Conservation (phyloP, 176 grass and related monocot species). For the Musa beccarii region DNA sequence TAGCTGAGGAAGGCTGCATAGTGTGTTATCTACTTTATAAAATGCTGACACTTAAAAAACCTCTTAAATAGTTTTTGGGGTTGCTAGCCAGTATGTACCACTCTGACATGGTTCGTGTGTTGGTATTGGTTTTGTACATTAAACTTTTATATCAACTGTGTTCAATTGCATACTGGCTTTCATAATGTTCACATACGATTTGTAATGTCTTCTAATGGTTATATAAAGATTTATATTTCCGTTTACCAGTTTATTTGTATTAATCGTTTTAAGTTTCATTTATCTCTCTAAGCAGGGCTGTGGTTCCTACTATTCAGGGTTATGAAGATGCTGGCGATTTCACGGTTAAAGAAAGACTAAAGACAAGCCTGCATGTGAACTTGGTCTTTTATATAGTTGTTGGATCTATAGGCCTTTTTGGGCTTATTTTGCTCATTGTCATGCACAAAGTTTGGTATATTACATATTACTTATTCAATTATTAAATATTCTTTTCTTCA, state of each 20-base stretch:
- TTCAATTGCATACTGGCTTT: not conserved
- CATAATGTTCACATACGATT: not conserved
- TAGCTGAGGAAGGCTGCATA: too few species aligned
- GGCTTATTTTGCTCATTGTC: slow-evolving; percentile 80
- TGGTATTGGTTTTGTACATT: too few species aligned
- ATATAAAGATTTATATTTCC: not conserved
- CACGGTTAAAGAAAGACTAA: slow-evolving; percentile 95
- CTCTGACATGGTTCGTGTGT: too few species aligned
- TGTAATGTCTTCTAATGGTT: not conserved
- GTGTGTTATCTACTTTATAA: too few species aligned
- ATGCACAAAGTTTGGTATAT: slow-evolving; percentile 77
- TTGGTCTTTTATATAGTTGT: slow-evolving; percentile 92
- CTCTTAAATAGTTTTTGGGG: too few species aligned
- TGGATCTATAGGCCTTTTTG: slow-evolving; percentile 87
- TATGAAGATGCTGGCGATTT: slow-evolving; percentile 99
- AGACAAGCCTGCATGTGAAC: slow-evolving; percentile 90
- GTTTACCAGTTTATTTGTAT: not conserved
- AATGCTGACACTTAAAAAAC: too few species aligned
- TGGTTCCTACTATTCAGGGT: slow-evolving; percentile 94
- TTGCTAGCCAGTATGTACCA: too few species aligned
- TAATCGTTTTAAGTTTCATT: slow-evolving; percentile 19
- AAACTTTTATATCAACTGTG: too few species aligned
- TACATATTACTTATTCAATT: slow-evolving; percentile 27
- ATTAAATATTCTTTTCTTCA: not conserved
- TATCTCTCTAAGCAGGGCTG: slow-evolving; percentile 71